phyloP scores from a whole-genome alignment of 139 green algal species.

The Chlorella ohadii region DNA sequence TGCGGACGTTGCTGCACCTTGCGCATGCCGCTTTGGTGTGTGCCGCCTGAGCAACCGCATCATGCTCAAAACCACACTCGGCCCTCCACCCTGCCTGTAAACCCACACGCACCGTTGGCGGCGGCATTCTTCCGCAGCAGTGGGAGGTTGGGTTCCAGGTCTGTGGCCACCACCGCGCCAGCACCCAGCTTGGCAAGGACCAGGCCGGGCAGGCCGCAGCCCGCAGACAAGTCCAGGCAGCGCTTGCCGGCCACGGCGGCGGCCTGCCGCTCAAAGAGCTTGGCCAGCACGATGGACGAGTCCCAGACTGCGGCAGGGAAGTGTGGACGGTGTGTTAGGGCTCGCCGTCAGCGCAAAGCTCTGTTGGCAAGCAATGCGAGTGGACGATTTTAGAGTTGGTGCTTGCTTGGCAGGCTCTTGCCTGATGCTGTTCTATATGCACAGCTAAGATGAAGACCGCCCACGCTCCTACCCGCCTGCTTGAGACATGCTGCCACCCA shows the following conservation, averaged over 20 bases:
- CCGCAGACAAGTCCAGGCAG: conserved; percentile 69
- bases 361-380: too few species aligned
- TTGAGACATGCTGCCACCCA: background rate
- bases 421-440: too few species aligned
- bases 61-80: too few species aligned
- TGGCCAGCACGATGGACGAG: conserved; percentile 70
- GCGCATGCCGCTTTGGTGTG: background rate
- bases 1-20: background rate
- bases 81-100: background rate
- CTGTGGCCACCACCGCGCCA: conserved; percentile 54
- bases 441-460: too few species aligned
- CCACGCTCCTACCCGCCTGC: too few species aligned
- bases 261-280: conserved; percentile 54
- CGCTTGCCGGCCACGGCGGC: conserved; percentile 29
- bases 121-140: conserved; percentile 62
- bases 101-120: conserved; percentile 53
- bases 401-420: too few species aligned
- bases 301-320: conserved; percentile 64
- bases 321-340: too few species aligned
- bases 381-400: too few species aligned
- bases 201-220: conserved; percentile 72
- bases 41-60: too few species aligned
- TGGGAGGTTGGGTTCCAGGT: conserved; percentile 68
- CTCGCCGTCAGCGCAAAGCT: too few species aligned
- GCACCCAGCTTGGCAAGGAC: conserved; percentile 56